Base-by-base conservation (phyloP, 768 basidiomycete genomes). In the Suillus alpinus region DNA sequence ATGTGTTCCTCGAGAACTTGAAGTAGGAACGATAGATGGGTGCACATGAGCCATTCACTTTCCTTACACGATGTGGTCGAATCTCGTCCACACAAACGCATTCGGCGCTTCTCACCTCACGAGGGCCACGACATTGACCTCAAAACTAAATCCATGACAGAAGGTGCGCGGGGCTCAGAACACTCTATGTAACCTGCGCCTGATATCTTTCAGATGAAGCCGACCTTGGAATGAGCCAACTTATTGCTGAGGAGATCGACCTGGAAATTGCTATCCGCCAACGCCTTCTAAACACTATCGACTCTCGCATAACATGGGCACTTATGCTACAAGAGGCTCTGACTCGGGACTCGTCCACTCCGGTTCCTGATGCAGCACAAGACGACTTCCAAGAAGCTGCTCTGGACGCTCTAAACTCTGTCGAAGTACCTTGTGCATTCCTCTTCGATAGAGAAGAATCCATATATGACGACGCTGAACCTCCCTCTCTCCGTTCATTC, bases 271-370 rank as follows among this genome's bases (percentile, higher is more conserved):
- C 75, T 20, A 64, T 83, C 20, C 73, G 80, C 41, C 66, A 77
- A 59, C 73, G 80, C 23, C 69, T 83, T 49, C 70, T 70, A 12
- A 72, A 71, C n/a, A 77, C 79, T 10, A 69, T 80, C 2, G 71
- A 79, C 59, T 77, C 80, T 23, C 75, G 82, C 31, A 72, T 83
- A 16, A 74, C 77, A 41, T 82, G 81, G 81, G 80, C 79, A 4
- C 65, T 78, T 37, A 66, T 76, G n/a, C 65, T 81, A 61, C 70
- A 78, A 63, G 69, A 77, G 14, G 68, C 77, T 14, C 63, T 80
- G 16, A 53, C 71, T 34, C 68, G 60, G 6, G 62, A 52, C 40
- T 50, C 56, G 16, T 55, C 65, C 26, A 55, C 63, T 63, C 62
- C 64, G 31, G 64, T 8, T 31, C 40, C 56, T 8, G 34, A 62